Evolutionary conservation across 257 asterid genomes (phyloP).

Genomic region (Eustoma russellianum): DNA sequence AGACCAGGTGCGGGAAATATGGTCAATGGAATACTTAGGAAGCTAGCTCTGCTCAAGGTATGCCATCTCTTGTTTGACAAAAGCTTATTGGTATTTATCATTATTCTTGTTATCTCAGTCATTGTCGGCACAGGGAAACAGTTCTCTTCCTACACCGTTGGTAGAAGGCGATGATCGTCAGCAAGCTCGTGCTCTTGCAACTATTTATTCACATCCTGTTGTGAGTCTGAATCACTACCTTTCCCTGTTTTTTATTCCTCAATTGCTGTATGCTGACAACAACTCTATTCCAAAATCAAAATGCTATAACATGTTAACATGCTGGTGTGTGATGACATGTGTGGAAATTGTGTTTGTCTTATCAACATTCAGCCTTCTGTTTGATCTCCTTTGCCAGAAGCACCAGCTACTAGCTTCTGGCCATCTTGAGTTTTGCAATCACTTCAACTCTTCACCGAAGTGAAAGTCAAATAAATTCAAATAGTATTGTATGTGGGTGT

Average conservation of each 20-base stretch:
- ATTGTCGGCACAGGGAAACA: conserved; percentile 45
- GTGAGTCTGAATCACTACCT: conserved; percentile 33
- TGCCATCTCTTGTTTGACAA: conserved; percentile 9
- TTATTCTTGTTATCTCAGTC: conserved; percentile 10
- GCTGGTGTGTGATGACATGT: too few species aligned
- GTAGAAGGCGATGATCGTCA: conserved; percentile 78
- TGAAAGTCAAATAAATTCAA: too few species aligned
- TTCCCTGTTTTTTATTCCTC: conserved; percentile 1
- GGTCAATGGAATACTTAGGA: conserved; percentile 88
- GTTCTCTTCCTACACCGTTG: conserved; percentile 62
- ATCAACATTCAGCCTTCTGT: too few species aligned
- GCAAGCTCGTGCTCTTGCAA: conserved; percentile 90
- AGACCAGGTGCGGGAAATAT: conserved; percentile 92
- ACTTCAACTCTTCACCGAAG: too few species aligned
- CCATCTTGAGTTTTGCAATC: too few species aligned
- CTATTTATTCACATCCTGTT: conserved; percentile 89
- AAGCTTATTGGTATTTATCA: conserved; percentile 5
- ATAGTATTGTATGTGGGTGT: too few species aligned
- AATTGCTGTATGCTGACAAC: too few species aligned
- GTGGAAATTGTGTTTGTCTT: too few species aligned
- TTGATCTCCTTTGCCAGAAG: too few species aligned
- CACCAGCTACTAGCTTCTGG: too few species aligned
- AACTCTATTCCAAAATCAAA: too few species aligned
- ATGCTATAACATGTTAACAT: too few species aligned
- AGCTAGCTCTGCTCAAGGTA: conserved; percentile 75